phyloP scores from a whole-genome alignment of 2,329 filamentous ascomycete genomes.

The Colletotrichum noveboracense region DNA sequence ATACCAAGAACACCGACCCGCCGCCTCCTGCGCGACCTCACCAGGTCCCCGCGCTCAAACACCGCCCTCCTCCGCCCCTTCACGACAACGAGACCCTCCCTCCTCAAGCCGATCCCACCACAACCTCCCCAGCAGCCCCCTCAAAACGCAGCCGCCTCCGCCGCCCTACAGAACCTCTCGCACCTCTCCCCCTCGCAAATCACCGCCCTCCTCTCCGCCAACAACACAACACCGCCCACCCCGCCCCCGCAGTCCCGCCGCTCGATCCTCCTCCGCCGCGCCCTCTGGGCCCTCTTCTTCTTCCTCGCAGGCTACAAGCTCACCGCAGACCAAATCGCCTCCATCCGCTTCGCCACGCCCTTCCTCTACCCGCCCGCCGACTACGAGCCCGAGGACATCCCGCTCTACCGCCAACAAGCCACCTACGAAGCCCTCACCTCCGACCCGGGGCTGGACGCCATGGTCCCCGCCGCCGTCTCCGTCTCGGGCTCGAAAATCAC shows the following conservation, averaged over 20 bases:
- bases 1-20: conserved; percentile 5
- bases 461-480: background rate
- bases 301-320: conserved; percentile 13
- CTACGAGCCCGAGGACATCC: background rate
- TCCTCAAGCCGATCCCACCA: background rate
- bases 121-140: background rate
- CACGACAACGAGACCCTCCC: background rate
- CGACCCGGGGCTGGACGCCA: background rate
- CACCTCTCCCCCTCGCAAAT: conserved; percentile 22
- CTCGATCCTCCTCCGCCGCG: background rate
- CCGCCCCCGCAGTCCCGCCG: background rate
- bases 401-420: background rate
- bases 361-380: background rate
- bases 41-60: background rate
- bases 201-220: conserved; percentile 19
- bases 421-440: background rate
- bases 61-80: background rate
- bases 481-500: background rate
- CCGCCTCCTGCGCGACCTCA: conserved; percentile 11
- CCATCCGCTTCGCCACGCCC: background rate
- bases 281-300: conserved; percentile 13
- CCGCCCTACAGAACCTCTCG: conserved; percentile 21
- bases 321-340: background rate
- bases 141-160: conserved; percentile 1
- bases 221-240: background rate